A percentile compares a stretch with the other conserved stretches of the same genome.
Evolutionary conservation across 164 flowering plant genomes (phyloP).

Genomic region (Macadamia tetraphylla): DNA sequence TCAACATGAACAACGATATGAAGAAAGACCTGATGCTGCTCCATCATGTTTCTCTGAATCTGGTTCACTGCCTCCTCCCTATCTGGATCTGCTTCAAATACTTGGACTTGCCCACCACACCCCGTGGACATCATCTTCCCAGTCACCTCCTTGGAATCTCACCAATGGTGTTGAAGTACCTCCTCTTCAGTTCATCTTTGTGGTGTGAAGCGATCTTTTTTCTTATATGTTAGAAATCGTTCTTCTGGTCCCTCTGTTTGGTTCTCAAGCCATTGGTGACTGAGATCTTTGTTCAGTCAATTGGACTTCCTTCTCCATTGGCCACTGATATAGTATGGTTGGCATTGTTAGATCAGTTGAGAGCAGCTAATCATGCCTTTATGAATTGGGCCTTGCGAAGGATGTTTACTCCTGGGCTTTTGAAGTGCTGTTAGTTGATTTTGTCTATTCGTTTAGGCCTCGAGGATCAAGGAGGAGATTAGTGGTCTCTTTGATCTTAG

Average conservation of each 20-base stretch:
- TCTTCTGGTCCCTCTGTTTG: slow-evolving; percentile 60
- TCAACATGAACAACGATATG: too few relatives aligned
- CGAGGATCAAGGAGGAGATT: too few relatives aligned
- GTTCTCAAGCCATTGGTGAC: slow-evolving; percentile 56
- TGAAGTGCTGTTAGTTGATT: too few relatives aligned
- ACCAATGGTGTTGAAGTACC: slow-evolving; percentile 48
- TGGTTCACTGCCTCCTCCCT: slow-evolving; percentile 64
- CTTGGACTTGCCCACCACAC: slow-evolving; percentile 23
- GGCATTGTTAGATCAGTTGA: slow-evolving; percentile 42
- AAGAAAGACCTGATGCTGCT: too few relatives aligned
- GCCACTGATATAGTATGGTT: slow-evolving; percentile 29
- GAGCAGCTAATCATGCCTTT: slow-evolving; percentile 46
- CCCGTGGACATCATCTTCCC: slow-evolving; percentile 36
- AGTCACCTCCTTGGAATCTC: slow-evolving; percentile 33
- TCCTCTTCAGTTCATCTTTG: slow-evolving; percentile 48
- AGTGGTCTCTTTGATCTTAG: too few relatives aligned
- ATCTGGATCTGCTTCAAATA: slow-evolving; percentile 34
- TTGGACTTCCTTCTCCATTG: slow-evolving; percentile 42
- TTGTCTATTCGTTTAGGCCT: too few relatives aligned
- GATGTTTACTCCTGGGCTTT: slow-evolving; percentile 21
- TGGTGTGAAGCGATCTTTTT: slow-evolving; percentile 47
- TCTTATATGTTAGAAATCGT: slow-evolving; percentile 48
- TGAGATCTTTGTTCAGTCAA: slow-evolving; percentile 55
- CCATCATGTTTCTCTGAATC: neutral
- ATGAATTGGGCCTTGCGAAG: slow-evolving; percentile 55